Base-by-base conservation (phyloP, 108 stramenopile genomes). In the Cyclotella choctawhatcheeana region DNA sequence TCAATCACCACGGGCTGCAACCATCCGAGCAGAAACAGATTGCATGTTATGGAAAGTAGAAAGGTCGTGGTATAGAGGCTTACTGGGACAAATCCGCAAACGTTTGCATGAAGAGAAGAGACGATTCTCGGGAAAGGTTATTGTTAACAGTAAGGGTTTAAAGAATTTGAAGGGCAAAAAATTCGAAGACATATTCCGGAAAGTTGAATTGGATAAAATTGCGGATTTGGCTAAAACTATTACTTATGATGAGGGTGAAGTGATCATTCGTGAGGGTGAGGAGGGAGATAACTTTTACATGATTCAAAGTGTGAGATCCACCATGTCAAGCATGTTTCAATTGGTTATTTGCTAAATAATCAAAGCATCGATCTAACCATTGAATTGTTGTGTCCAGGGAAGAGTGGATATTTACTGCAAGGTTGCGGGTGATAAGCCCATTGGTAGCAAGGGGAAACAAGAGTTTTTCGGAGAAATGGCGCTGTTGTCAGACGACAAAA, bases 191-290 rank as follows among this genome's bases (percentile, higher is more conserved):
- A 25, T 62, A 20, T 69, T 86, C 45, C 31, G 58, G 14, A 35
- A 43, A 16, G 66, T 32, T 43, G 67, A 83, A 40, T 77, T 85
- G 59, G 76, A 70, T 54, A 58, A 68, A 5, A 65, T 85, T 77
- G 83, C 87, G 0, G 62, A 72, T 1, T 52, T 77, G 22, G 45
- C 84, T 62, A 82, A 84, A 35, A 66, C 59, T 30, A 77, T 79
- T 33, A 54, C 53, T 67, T 86, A 62, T 37, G 27, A 55, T 21
- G 44, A 48, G 17, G 91, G 87, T 3, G 70, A 79, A 8, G 64
- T 64, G 14, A 86, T 94, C 20, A 63, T 91, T 54, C 54, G 84
- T n/a, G 68, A 93, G 76, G 89, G 90, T 43, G 92, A 95, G 18
- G 58, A 54, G 10, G 92, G 91, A 3, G 77, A 93, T 53, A 82